A percentile compares a stretch with the other conserved stretches of the same genome.
These are phyloP conservation scores for Hypoxylon sp. DNA, from an alignment of 2,329 filamentous ascomycete species.

Conservation along the genomic window DNA sequence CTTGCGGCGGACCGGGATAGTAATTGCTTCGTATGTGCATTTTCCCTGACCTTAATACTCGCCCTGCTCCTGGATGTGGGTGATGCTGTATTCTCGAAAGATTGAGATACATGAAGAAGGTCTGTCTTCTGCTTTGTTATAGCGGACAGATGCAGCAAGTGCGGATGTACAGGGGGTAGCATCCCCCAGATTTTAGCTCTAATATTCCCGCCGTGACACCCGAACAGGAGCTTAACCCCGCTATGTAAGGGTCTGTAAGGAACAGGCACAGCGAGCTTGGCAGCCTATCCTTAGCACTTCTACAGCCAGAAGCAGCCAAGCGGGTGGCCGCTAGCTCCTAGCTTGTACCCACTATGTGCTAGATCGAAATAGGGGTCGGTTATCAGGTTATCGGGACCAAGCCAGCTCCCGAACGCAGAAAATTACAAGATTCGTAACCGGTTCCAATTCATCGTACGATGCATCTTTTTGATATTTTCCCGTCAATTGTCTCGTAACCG, in stretches of 20 bases:
- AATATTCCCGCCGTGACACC: not conserved
- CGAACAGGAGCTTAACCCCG: not conserved
- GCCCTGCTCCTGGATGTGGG: not conserved
- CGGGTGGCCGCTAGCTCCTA: too few species aligned
- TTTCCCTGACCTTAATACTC: not conserved
- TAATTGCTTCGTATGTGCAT: not conserved
- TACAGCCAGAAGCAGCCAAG: too few species aligned
- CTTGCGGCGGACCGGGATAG: not conserved
- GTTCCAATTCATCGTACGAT: not conserved
- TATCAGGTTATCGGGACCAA: conserved; percentile 30
- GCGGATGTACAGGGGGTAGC: not conserved
- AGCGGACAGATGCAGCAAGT: not conserved
- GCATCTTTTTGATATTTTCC: not conserved
- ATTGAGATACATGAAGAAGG: not conserved
- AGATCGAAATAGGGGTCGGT: not conserved
- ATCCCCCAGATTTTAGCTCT: not conserved
- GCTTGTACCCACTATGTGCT: not conserved
- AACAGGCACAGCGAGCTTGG: not conserved
- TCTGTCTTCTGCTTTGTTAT: not conserved
- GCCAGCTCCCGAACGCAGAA: not conserved
- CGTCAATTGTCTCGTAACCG: not conserved
- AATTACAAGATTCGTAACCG: not conserved
- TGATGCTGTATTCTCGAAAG: not conserved
- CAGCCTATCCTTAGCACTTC: too few species aligned
- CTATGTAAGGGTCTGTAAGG: not conserved